Conservation (phyloP, 805 yeast species). For the Cyberlindnera euphorbiiphila region DNA sequence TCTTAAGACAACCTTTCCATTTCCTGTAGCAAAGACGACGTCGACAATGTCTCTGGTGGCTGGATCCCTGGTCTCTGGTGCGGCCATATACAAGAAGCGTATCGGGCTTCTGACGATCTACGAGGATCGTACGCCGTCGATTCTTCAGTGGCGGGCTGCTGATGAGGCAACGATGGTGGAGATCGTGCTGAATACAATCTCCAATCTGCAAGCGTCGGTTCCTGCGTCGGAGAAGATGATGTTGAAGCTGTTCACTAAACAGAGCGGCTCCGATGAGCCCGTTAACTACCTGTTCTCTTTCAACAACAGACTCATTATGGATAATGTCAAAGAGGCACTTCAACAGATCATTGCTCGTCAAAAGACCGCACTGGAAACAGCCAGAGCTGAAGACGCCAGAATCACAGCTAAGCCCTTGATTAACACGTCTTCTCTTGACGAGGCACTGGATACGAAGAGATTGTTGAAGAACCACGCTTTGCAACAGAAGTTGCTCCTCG, state of each 20-base stretch:
- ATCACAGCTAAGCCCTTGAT: constrained; percentile 30
- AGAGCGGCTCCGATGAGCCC: constrained; percentile 31
- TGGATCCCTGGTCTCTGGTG: constrained; percentile 41
- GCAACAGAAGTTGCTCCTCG: constrained; percentile 73
- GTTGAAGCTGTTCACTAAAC: constrained; percentile 50
- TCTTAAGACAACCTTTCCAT: constrained; percentile 13
- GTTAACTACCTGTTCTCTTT: constrained; percentile 50
- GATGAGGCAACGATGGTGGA: constrained; percentile 41
- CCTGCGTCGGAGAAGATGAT: constrained; percentile 63
- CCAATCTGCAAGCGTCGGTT: constrained; percentile 64
- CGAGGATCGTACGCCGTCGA: constrained; percentile 56
- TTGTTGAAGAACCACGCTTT: constrained; percentile 67
- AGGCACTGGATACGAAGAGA: constrained; percentile 50
- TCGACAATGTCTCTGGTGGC: too few relatives aligned
- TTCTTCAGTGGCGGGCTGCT: constrained; percentile 55
- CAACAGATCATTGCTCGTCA: constrained; percentile 68
- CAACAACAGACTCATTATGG: constrained; percentile 72
- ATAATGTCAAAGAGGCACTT: constrained; percentile 59
- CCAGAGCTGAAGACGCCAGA: constrained; percentile 18
- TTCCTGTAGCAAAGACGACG: too few relatives aligned
- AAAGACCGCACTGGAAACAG: constrained; percentile 34
- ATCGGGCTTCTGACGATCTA: constrained; percentile 53
- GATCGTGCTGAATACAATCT: constrained; percentile 39
- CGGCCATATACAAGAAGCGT: constrained; percentile 51
- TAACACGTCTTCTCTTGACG: constrained; percentile 37